Conservation (phyloP, 371 early-diverging fungal species). For the Parasitella parasitica region DNA sequence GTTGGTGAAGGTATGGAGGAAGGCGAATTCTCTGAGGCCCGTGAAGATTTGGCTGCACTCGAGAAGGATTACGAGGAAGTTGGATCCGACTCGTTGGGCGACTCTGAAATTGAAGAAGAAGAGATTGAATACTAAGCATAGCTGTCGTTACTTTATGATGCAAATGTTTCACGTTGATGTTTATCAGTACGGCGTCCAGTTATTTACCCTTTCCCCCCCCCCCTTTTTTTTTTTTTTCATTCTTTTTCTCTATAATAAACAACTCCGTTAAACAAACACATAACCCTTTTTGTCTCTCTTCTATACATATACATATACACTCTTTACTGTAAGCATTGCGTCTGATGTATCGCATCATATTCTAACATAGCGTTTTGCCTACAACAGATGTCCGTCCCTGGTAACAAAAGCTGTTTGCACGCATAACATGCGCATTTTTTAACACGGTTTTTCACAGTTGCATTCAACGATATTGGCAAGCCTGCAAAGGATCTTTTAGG, state of each 20-base stretch:
- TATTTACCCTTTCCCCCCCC: background rate
- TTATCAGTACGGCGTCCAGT: too few species aligned
- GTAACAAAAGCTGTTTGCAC: background rate
- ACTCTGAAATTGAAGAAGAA: slow-evolving; percentile 62
- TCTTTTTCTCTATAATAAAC: background rate
- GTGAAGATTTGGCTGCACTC: slow-evolving; percentile 98
- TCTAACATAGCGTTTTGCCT: background rate
- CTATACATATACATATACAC: too few species aligned
- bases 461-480: slow-evolving; percentile 94
- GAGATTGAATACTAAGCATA: slow-evolving; percentile 30
- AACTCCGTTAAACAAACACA: background rate
- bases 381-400: slow-evolving; percentile 28
- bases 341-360: background rate
- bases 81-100: slow-evolving; percentile 78
- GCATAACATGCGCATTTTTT: background rate
- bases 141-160: background rate
- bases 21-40: slow-evolving; percentile 99
- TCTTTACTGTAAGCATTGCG: background rate
- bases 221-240: background rate
- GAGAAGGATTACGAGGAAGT: slow-evolving; percentile 99
- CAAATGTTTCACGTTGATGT: background rate
- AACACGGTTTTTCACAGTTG: slow-evolving; percentile 38
- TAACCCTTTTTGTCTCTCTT: background rate
- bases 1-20: slow-evolving; percentile 87
- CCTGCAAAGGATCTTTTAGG: slow-evolving; percentile 90